Evolutionary conservation across 768 basidiomycete species (phyloP).

Genomic region (Leccinellum luteum): DNA sequence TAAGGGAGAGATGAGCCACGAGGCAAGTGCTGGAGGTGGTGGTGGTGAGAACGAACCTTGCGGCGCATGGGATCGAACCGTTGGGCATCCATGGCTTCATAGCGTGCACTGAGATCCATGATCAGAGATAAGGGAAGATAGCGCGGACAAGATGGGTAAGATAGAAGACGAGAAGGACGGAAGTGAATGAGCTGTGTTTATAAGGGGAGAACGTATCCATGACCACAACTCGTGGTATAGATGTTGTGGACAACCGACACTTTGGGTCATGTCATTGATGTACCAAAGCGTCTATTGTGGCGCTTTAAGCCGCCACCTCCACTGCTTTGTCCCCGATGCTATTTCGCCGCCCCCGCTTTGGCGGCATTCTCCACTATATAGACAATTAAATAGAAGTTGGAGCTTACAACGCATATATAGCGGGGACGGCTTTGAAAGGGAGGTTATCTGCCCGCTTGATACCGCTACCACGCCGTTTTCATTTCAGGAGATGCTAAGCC

Average conservation of each 20-base stretch:
- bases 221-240: constrained; percentile 24
- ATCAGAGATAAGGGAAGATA: constrained; percentile 31
- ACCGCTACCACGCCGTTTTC: constrained; percentile 25
- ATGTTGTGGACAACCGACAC: constrained; percentile 20
- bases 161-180: constrained; percentile 30
- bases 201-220: constrained; percentile 23
- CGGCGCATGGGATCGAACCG: constrained; percentile 32
- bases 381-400: constrained; percentile 1
- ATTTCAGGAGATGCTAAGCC: constrained; percentile 20
- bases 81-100: constrained; percentile 31
- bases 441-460: constrained; percentile 14
- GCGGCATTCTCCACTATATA: constrained; percentile 6
- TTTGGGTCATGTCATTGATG: constrained; percentile 23
- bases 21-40: constrained; percentile 13
- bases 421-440: not conserved
- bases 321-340: constrained; percentile 21
- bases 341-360: constrained; percentile 19
- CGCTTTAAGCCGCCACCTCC: constrained; percentile 9
- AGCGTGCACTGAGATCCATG: constrained; percentile 25
- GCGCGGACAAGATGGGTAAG: constrained; percentile 19
- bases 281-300: constrained; percentile 16
- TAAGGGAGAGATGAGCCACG: constrained; percentile 21
- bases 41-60: constrained; percentile 24
- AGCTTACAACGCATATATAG: constrained; percentile 16
- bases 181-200: constrained; percentile 26